Evolutionary conservation across 495 filamentous ascomycete genomes (phyloP), one percentile per base, ranked within the genome.

Genomic region (Niebla homalea): DNA sequence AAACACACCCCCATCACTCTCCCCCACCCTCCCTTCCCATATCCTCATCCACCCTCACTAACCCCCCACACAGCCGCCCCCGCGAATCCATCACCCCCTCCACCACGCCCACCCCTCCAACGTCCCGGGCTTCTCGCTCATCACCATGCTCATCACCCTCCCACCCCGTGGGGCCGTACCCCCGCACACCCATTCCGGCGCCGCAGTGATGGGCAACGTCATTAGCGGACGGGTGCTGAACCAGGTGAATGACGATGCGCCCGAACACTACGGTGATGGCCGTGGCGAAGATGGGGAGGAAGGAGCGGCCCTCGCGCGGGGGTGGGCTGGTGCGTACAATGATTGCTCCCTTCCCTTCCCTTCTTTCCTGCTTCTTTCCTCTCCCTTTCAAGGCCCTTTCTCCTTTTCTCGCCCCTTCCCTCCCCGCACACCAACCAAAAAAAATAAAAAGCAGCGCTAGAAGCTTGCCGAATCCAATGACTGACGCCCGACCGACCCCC

Each of bases 161-260:
- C 63, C 64, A 5, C 69, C 70, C 6, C 60, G 64, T 43, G 67
- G 56, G n/a, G 54, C 64, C 3, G 67, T 67, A 7, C 69, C 70
- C 2, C 62, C 70, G 4, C 70, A 73, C 50, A 55, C 62, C 12
- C 70, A 73, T 43, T 61, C 62, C 3, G 64, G 62, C 22, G 62
- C 60, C 6, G 57, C 63, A 0, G 66, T 70, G 1, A 53, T 60
- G 25, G 70, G 53, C 0, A 57, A 64, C 22, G 58, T 72, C 1
- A 20, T 70, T 15, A 37, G 43, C 11, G 70, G 69, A 15, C 49
- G 55, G 0, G 35, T 62, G 1, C 43, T 64, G 22, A 70, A 70
- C 41, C 66, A 67, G 36, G 72, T 73, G 70, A 71, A 73, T 48
- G 41, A 69, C 35, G 57, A 64, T 8, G 58, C 57, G 18, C 62